phyloP scores from a whole-genome alignment of 129 eudicot species.

The Flaveria brownii region DNA sequence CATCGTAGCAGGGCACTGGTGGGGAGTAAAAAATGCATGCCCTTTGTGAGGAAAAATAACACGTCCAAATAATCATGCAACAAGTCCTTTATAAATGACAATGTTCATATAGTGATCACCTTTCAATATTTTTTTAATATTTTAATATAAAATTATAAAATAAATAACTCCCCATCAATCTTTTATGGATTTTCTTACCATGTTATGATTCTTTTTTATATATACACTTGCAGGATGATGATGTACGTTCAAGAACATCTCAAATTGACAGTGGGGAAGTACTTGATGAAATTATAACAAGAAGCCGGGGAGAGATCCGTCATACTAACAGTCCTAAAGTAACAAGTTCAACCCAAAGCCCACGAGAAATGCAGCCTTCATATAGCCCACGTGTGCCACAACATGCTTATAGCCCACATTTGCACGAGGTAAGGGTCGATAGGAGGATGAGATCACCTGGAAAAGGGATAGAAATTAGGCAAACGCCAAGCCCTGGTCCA shows the following conservation, averaged over 20 bases:
- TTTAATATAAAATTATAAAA: background rate
- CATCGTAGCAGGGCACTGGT: background rate
- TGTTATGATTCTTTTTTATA: background rate
- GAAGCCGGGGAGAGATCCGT: conserved; percentile 85
- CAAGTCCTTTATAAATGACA: background rate
- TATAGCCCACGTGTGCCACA: conserved; percentile 57
- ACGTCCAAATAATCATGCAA: background rate
- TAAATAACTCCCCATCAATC: background rate
- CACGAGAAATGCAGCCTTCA: conserved; percentile 47
- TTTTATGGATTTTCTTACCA: background rate
- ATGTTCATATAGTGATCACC: background rate
- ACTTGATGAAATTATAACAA: conserved; percentile 71
- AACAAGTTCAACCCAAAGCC: conserved; percentile 57
- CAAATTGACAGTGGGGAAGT: conserved; percentile 62
- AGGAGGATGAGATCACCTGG: conserved; percentile 45
- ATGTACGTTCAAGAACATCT: conserved; percentile 35
- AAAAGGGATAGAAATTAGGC: conserved; percentile 52
- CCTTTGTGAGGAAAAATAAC: background rate
- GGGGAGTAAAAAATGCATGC: background rate
- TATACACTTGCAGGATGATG: conserved; percentile 58
- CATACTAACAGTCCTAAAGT: conserved; percentile 65
- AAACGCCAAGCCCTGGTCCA: conserved; percentile 63
- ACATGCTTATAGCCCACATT: conserved; percentile 48
- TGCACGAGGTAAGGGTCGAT: conserved; percentile 32
- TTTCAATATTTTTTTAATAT: background rate